Evolutionary conservation across 2,329 filamentous ascomycete genomes (phyloP), one percentile per base, ranked within the genome.

Genomic region (Arthrobotrys entomopaga): DNA sequence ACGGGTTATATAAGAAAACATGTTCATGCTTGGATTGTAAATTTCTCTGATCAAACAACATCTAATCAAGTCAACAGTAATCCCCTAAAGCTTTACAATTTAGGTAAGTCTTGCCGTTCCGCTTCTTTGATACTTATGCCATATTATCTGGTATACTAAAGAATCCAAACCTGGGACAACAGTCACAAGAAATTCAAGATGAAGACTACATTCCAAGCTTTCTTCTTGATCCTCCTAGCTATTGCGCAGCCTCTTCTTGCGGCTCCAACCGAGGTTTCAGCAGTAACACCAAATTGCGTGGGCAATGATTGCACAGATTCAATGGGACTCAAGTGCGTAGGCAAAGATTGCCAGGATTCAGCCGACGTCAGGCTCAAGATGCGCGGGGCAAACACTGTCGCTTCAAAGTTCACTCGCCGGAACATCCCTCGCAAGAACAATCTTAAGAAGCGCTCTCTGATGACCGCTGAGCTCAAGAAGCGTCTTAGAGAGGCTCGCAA

Each of bases 161-260:
- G 2, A 34, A 7, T 34, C 29, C 1, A 10, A 2, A 34, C 10
- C 10, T 34, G 10, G 29, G 10, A 34, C 29, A 34, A 34, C 5
- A 34, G 10, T 34, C 7, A 34, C 29, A 34, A n/a, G 13, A 22
- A 20, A 22, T 57, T 42, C 38, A 42, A 57, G 38, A 71, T 71
- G 66, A 50, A 71, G 16, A 20, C 66, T 7, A 53, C 59, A 24
- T 5, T 64, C 29, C 16, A 50, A 52, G 40, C 58, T 3, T 64
- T 71, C 58, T 64, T 71, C 29, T 24, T 71, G 20, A 71, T 71
- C 20, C 52, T 71, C 5, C 10, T 64, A 4, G 53, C 66, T 19
- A 29, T 57, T 16, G 22, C 65, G 11, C 59, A 71, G 40, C 52
- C 66, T 19, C 58, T 71, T 15, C 53, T 65, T 1, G 66, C 66